Base-by-base conservation (phyloP, 805 yeast genomes). In the Kluyveromyces dobzhanskii region DNA sequence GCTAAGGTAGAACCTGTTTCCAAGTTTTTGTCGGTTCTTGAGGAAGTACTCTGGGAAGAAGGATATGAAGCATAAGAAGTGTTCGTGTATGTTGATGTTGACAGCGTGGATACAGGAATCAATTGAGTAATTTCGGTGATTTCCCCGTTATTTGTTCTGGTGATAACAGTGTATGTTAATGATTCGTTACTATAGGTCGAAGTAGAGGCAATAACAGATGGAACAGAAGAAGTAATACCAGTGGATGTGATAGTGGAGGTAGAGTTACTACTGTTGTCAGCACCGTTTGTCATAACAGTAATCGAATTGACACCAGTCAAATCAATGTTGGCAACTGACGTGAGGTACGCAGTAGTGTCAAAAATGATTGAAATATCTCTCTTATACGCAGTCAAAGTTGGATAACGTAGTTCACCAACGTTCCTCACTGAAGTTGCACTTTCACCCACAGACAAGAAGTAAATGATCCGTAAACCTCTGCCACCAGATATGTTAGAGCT, bases 401-500 rank as follows among this genome's bases (percentile, higher is more conserved):
- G 43, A 31, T 44, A 43, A 17, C 36, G 32, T 18, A 50, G 38
- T 23, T 44, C 43, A 10, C 49, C 48, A 10, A 40, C 14, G 27
- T 46, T 53, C 0, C 46, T 45, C 13, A 56, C 46, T 4, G 43
- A 30, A n/a, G 38, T 21, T 8, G 27, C 16, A n/a, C 37, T 30
- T 3, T 30, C 12, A 14, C 49, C 35, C n/a, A 46, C 31, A 9
- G 47, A 31, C 11, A 59, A 46, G 32, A 24, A 48, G 38, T 54
- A 57, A 3, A 39, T 43, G 24, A 57, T 45, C 35, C 60, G 56
- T 26, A 46, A 52, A 28, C 47, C 44, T 28, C 17, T n/a, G 21
- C 63, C 60, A 30, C 60, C 62, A 27, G 51, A 48, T 24, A 56
- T 36, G n/a, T 41, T 51, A 3, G 59, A 43, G 17, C 40, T 38